Base-by-base conservation (phyloP, 306 rosid species). In the Lupinus albus region DNA sequence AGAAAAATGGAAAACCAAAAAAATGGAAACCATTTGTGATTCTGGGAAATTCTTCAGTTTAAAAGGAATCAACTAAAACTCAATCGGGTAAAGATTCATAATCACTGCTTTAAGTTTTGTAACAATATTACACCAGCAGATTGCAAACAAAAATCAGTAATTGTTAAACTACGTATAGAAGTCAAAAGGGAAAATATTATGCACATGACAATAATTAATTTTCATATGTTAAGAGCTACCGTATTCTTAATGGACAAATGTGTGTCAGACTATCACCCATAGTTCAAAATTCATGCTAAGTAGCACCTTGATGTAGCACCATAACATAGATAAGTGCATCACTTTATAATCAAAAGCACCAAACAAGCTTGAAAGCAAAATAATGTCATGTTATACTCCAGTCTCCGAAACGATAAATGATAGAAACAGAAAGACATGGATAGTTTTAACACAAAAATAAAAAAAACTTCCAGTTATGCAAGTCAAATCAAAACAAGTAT, bases 21-120 rank as follows among this genome's bases (percentile, higher is more conserved):
- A 70, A 77, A 33, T 33, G 38, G 38, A 33, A 33, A 4, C 52
- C 49, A 11, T 12, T 8, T 35, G 3, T 51, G 25, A 55, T 21
- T 3, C 49, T 47, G 46, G 33, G 8, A 68, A 49, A 76, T 72
- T 50, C 60, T 33, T 62, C 41, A 6, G 32, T 41, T 20, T 54
- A 51, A 21, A 38, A 76, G 61, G 45, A 72, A 76, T 47, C 39
- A 61, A 45, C 54, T 12, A 47, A 61, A 46, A 60, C 21, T 20
- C 35, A 13, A 36, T 8, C 42, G 28, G 14, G 17, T 20, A 64
- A 14, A 69, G 51, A 64, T 9, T 11, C 21, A 73, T 55, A 15
- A 6, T 17, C 38, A 44, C 70, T 46, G 28, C 32, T 39, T 52
- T 15, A 44, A 14, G 61, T 41, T 55, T 63, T 63, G 51, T 15